Conservation (phyloP, 768 basidiomycete genomes). For the Coprinopsis marcescibilis region DNA sequence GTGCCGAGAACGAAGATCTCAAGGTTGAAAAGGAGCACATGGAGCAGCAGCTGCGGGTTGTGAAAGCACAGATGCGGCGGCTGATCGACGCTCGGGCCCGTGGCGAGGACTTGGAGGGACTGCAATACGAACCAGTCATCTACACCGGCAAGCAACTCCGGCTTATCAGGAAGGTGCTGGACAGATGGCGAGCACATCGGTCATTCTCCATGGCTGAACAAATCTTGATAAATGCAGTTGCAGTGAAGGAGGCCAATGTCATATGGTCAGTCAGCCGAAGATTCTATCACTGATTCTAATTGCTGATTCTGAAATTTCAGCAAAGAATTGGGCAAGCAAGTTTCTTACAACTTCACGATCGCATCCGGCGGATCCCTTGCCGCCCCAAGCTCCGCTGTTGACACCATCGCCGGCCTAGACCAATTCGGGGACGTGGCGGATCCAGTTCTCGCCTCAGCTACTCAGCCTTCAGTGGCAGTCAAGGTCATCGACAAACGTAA, state of each 20-base stretch:
- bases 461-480: slow-evolving; percentile 80
- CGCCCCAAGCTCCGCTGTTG: slow-evolving; percentile 75
- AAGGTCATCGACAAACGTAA: slow-evolving; percentile 89
- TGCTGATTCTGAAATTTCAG: slow-evolving; percentile 31
- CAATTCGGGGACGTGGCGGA: slow-evolving; percentile 94
- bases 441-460: slow-evolving; percentile 61
- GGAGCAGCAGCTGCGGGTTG: slow-evolving; percentile 79
- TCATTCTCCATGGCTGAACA: slow-evolving; percentile 91
- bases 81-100: slow-evolving; percentile 70
- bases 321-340: slow-evolving; percentile 81
- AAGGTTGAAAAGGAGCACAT: slow-evolving; percentile 91
- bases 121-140: slow-evolving; percentile 72
- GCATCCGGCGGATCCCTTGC: slow-evolving; percentile 78
- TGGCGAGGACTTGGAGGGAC: slow-evolving; percentile 66
- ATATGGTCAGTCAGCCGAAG: slow-evolving; percentile 71
- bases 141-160: slow-evolving; percentile 80
- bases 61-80: slow-evolving; percentile 78
- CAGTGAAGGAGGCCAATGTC: slow-evolving; percentile 92
- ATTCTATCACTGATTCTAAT: slow-evolving; percentile 8
- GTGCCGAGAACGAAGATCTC: slow-evolving; percentile 74
- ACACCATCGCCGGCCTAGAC: slow-evolving; percentile 80
- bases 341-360: slow-evolving; percentile 89
- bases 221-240: slow-evolving; percentile 76
- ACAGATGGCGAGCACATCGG: slow-evolving; percentile 79
- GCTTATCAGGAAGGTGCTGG: slow-evolving; percentile 76